Evolutionary conservation across 1,284 basidiomycete genomes (phyloP), one percentile per base, ranked within the genome.

Genomic region (Xerocomus nothofagi): DNA sequence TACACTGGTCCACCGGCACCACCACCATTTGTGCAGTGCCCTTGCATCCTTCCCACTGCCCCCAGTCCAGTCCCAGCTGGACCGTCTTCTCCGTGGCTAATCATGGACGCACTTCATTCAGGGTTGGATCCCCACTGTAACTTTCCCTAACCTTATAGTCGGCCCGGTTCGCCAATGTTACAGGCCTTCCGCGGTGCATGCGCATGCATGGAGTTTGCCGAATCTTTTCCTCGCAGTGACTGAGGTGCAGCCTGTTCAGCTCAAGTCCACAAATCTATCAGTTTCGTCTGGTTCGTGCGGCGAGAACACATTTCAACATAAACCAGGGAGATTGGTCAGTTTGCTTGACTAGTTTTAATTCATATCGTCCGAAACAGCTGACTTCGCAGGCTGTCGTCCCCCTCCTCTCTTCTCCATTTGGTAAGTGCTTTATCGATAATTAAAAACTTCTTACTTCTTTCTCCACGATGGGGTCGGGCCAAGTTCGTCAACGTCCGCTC

Each of bases 401-500:
- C 9, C 10, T 36, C 29, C 14, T 43, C 18, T 9, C 14, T 55
- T 58, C 53, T 56, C 53, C 23, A 15, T 43, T 20, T 53, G 53
- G 57, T 39, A 32, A 37, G 21, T 18, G 23, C 30, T 33, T 18
- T 56, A 15, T 44, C 20, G 15, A 38, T 18, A 20, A 30, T n/a
- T 39, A 6, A 37, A 55, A 43, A 2, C 17, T 55, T 21, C 6
- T 20, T 4, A 20, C 54, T 57, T 59, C 57, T 48, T 54, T 49
- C 50, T 57, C 44, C 57, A 41, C 54, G 57, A 57, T 49, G 17
- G 21, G 6, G 27, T 59, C 54, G 48, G 53, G 20, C n/a, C 18
- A 27, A 50, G 33, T 17, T 7, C 10, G 23, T 23, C 15, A 32
- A 32, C 23, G n/a, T 33, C 5, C 24, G n/a, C 10, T 15, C 9